Evolutionary conservation across 257 asterid genomes (phyloP).

Genomic region (Capsicum rhomboideum): DNA sequence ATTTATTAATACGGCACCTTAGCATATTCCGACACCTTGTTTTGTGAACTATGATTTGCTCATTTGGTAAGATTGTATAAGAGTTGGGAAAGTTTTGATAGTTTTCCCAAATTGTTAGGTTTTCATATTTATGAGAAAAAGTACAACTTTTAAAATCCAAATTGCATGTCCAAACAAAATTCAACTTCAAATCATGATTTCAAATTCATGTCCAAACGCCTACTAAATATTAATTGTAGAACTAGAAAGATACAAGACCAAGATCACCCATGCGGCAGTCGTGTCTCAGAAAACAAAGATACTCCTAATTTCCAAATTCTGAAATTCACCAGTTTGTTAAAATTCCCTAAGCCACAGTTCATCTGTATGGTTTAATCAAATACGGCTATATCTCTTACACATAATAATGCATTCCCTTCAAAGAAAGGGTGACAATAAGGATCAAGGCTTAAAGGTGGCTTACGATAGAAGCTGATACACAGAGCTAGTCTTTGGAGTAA

Average conservation of each 20-base stretch:
- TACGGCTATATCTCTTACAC: neutral
- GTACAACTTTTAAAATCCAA: neutral
- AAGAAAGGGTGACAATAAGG: neutral
- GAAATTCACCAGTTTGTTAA: neutral
- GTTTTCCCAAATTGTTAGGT: neutral
- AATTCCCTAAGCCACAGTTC: neutral
- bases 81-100: neutral
- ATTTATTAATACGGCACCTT: neutral
- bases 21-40: neutral
- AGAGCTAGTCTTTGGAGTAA: slow-evolving; percentile 67
- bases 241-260: neutral
- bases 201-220: neutral
- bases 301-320: neutral
- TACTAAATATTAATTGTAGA: neutral
- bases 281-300: neutral
- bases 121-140: neutral
- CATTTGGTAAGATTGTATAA: neutral
- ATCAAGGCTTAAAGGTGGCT: slow-evolving; percentile 26
- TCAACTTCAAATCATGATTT: neutral
- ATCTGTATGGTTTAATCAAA: neutral
- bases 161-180: neutral
- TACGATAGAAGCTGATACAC: slow-evolving; percentile 86
- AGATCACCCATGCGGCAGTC: neutral
- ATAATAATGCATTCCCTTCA: neutral
- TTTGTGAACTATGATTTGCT: neutral